phyloP scores from a whole-genome alignment of 176 grass and related monocot genomes.

The Carex kokanica region DNA sequence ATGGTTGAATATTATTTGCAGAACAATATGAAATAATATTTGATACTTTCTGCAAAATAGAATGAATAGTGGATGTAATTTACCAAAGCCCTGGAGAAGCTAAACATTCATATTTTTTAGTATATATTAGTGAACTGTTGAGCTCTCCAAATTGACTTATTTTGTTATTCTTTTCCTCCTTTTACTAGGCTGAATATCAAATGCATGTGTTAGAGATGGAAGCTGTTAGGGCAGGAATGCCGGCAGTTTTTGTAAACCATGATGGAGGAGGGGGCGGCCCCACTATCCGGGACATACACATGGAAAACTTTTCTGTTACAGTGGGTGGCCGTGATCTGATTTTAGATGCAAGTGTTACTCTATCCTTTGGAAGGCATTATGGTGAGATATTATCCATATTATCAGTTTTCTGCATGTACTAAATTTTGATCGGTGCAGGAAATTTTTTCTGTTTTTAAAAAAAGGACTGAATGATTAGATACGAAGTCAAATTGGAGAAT shows the following conservation, averaged over 20 bases:
- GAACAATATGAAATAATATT: not conserved
- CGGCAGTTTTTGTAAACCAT: slow-evolving; percentile 71
- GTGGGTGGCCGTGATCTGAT: slow-evolving; percentile 95
- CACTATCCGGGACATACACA: slow-evolving; percentile 87
- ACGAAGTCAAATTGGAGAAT: not conserved
- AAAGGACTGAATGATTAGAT: not conserved
- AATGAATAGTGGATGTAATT: not conserved
- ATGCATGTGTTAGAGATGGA: slow-evolving; percentile 89
- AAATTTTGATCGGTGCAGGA: not conserved
- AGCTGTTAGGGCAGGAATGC: slow-evolving; percentile 84
- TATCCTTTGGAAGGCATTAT: slow-evolving; percentile 88
- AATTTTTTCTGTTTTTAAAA: not conserved
- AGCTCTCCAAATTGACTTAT: not conserved
- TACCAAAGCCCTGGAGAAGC: not conserved
- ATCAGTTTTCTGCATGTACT: not conserved
- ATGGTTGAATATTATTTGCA: not conserved
- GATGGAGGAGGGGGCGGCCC: slow-evolving; percentile 47
- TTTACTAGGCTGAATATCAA: slow-evolving; percentile 77
- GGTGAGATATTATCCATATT: slow-evolving; percentile 45
- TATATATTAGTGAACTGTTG: not conserved
- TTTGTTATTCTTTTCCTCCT: slow-evolving; percentile 3
- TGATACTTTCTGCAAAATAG: not conserved
- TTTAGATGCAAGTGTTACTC: slow-evolving; percentile 69
- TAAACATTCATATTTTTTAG: not conserved
- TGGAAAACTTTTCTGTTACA: slow-evolving; percentile 93